These are phyloP conservation scores for Aspergillus incahuasiensis DNA, from an alignment of 495 filamentous ascomycete species.

Conservation along the genomic window DNA sequence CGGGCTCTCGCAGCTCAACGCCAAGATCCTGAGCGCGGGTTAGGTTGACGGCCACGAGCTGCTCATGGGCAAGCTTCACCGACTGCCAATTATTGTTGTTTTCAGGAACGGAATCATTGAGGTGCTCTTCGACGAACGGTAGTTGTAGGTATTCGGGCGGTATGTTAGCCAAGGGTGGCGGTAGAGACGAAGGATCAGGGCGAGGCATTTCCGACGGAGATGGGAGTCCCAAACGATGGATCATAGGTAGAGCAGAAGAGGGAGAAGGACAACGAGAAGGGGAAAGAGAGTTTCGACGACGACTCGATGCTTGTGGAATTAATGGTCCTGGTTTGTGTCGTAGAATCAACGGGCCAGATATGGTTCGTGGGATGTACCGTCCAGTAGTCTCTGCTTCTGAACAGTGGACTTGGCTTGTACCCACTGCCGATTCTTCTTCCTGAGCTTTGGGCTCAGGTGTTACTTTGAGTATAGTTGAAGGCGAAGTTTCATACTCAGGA, in stretches of 20 bases:
- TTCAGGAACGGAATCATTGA: neutral
- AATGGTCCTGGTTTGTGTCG: neutral
- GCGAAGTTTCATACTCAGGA: neutral
- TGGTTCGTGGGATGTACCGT: no score
- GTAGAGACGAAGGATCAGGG: neutral
- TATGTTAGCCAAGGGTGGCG: neutral
- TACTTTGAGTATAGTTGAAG: neutral
- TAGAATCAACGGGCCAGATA: no score
- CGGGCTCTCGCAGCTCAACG: neutral
- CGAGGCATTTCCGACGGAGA: neutral
- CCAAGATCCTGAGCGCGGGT: neutral
- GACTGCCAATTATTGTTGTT: neutral
- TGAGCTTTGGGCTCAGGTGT: neutral
- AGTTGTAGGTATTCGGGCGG: neutral
- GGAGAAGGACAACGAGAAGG: neutral
- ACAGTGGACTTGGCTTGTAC: neutral
- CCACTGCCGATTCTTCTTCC: neutral
- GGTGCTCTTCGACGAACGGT: neutral
- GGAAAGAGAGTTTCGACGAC: no score
- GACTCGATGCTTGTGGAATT: no score
- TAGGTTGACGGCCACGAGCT: neutral
- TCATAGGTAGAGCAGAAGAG: neutral
- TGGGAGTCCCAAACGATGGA: neutral
- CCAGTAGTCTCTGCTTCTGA: neutral
- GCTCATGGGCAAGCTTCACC: neutral